phyloP scores from a whole-genome alignment of 2,329 filamentous ascomycete species.

The Ophiocordyceps camponoti-saundersi region DNA sequence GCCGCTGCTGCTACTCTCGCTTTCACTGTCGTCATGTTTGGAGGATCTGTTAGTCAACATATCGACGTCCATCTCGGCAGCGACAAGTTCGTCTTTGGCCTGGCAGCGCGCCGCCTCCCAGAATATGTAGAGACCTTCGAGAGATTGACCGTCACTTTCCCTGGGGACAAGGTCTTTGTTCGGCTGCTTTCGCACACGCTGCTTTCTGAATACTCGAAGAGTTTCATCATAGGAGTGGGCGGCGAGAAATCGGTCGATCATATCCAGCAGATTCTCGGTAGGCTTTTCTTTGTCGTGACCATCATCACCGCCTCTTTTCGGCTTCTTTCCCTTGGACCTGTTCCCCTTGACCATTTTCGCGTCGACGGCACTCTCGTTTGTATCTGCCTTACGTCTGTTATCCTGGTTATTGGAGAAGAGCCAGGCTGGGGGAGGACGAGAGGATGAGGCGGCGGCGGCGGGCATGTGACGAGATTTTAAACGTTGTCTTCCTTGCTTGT shows the following conservation, averaged over 20 bases:
- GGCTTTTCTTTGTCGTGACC: slow-evolving; percentile 6
- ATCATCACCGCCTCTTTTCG: slow-evolving; percentile 3
- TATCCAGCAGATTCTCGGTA: slow-evolving; percentile 40
- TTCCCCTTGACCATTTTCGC: slow-evolving; percentile 15
- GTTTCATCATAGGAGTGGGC: slow-evolving; percentile 48
- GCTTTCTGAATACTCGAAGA: slow-evolving; percentile 43
- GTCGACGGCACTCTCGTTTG: neutral
- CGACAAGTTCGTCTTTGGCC: slow-evolving; percentile 6
- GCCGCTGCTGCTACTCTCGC: slow-evolving; percentile 3
- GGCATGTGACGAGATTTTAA: neutral
- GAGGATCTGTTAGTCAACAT: too few species aligned
- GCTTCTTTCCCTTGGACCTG: slow-evolving; percentile 6
- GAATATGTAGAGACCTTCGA: slow-evolving; percentile 31
- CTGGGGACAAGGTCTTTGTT: slow-evolving; percentile 9
- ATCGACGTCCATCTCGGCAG: slow-evolving; percentile 1
- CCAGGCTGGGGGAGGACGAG: neutral
- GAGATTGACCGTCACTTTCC: slow-evolving; percentile 16
- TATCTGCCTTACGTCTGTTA: slow-evolving; percentile 18
- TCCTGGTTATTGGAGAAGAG: neutral
- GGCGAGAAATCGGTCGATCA: slow-evolving; percentile 49
- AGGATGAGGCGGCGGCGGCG: neutral
- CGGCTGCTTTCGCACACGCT: slow-evolving; percentile 37
- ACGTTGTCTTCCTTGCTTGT: neutral
- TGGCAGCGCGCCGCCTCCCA: slow-evolving; percentile 24
- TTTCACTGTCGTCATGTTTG: neutral